Conservation (phyloP, 2,329 filamentous ascomycete species). For the Talaromyces pinophilus region DNA sequence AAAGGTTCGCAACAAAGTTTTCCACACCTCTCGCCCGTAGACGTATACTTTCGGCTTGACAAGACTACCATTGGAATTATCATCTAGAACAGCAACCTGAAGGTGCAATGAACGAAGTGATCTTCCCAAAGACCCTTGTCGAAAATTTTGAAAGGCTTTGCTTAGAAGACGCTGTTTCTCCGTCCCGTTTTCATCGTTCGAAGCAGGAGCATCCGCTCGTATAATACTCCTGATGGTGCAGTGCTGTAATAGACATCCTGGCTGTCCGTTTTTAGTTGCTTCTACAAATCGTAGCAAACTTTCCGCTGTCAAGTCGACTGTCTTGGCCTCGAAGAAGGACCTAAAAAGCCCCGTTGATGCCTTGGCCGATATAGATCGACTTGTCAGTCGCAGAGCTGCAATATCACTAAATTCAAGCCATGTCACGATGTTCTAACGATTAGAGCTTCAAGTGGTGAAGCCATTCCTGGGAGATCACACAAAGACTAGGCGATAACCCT, state of each 20-base stretch:
- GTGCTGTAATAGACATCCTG: not conserved
- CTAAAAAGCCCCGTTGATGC: not conserved
- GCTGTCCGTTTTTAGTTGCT: not conserved
- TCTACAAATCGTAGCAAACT: not conserved
- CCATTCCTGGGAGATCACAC: not conserved
- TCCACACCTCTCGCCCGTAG: not conserved
- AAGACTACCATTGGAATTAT: not conserved
- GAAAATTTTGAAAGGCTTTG: not conserved
- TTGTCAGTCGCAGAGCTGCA: not conserved
- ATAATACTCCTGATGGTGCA: not conserved
- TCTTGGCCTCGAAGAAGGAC: not conserved
- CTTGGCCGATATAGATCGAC: not conserved
- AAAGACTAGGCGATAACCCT: not conserved
- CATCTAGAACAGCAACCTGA: not conserved
- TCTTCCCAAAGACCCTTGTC: not conserved
- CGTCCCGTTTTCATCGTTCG: not conserved
- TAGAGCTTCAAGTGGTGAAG: not conserved
- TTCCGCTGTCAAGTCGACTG: not conserved
- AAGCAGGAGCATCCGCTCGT: not conserved
- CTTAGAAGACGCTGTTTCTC: not conserved
- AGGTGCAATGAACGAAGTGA: not conserved
- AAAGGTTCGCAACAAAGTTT: not conserved
- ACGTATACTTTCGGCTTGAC: not conserved
- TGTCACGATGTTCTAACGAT: not conserved
- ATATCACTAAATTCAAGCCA: not conserved